Evolutionary conservation across 495 filamentous ascomycete species (phyloP).

Genomic region (Glarea lozoyensis): DNA sequence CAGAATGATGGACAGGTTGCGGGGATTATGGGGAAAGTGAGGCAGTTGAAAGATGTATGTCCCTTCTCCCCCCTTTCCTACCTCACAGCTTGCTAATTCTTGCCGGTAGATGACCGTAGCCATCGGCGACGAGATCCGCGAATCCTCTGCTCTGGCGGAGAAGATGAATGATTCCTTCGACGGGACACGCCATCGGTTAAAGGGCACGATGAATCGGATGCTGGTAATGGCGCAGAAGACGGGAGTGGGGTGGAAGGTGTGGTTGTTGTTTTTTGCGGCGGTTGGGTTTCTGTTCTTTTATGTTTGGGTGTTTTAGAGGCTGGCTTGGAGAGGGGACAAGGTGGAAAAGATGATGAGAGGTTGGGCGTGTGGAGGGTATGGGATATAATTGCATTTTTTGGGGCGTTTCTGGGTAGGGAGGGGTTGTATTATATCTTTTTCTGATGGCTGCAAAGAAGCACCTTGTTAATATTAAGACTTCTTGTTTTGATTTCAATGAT

Average conservation of each 20-base stretch:
- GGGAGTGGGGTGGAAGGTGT: conserved; percentile 89
- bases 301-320: conserved; percentile 70
- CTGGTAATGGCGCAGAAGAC: conserved; percentile 88
- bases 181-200: conserved; percentile 64
- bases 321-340: conserved; percentile 14
- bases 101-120: conserved; percentile 67
- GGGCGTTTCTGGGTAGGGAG: not conserved
- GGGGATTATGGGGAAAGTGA: conserved; percentile 84
- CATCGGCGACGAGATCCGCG: conserved; percentile 90
- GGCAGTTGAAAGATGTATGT: conserved; percentile 83
- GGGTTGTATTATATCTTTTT: too few relatives aligned
- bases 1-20: conserved; percentile 91
- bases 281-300: conserved; percentile 78
- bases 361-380: not conserved
- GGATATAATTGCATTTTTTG: not conserved
- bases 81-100: not conserved
- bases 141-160: conserved; percentile 73
- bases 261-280: conserved; percentile 76
- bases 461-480: too few relatives aligned
- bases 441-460: too few relatives aligned
- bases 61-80: conserved; percentile 1
- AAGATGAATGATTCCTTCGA: conserved; percentile 92
- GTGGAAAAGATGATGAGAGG: conserved; percentile 1
- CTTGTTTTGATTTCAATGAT: too few relatives aligned
- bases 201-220: conserved; percentile 96